A percentile compares a stretch with the other conserved stretches of the same genome.
phyloP scores from a whole-genome alignment of 2,329 filamentous ascomycete genomes.

The Curvularia hawaiiensis region DNA sequence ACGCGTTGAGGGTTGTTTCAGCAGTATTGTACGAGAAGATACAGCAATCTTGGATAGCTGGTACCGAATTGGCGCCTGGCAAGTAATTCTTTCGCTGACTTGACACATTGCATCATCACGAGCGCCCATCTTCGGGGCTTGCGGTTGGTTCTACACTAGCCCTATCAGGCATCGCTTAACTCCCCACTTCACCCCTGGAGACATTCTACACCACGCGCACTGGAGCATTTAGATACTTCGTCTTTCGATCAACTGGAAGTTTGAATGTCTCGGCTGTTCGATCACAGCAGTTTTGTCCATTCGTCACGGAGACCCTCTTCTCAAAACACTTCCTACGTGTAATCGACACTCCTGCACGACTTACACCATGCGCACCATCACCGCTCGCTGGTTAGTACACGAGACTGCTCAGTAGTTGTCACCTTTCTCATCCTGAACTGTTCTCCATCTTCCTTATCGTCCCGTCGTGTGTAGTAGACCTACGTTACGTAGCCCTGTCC shows the following conservation, averaged over 20 bases:
- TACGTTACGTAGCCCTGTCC: slow-evolving; percentile 5
- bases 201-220: not conserved
- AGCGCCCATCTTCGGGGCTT: slow-evolving; percentile 9
- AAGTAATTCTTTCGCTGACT: slow-evolving; percentile 24
- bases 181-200: not conserved
- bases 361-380: not conserved
- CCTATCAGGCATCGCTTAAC: not conserved
- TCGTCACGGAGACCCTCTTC: not conserved
- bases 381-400: not conserved
- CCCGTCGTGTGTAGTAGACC: not conserved
- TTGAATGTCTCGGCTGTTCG: not conserved
- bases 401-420: not conserved
- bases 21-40: not conserved
- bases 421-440: not conserved
- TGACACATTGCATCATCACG: slow-evolving; percentile 44
- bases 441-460: slow-evolving; percentile 1
- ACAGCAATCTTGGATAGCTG: not conserved
- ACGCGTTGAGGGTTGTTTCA: too few relatives aligned
- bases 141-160: slow-evolving; percentile 21
- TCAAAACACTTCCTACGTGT: not conserved
- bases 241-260: not conserved
- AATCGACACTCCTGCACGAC: not conserved
- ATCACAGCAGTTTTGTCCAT: not conserved
- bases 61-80: slow-evolving; percentile 4
- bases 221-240: not conserved